These are phyloP conservation scores for Phanerodontia chrysosporium DNA, from an alignment of 768 basidiomycete genomes.

Conservation along the genomic window DNA sequence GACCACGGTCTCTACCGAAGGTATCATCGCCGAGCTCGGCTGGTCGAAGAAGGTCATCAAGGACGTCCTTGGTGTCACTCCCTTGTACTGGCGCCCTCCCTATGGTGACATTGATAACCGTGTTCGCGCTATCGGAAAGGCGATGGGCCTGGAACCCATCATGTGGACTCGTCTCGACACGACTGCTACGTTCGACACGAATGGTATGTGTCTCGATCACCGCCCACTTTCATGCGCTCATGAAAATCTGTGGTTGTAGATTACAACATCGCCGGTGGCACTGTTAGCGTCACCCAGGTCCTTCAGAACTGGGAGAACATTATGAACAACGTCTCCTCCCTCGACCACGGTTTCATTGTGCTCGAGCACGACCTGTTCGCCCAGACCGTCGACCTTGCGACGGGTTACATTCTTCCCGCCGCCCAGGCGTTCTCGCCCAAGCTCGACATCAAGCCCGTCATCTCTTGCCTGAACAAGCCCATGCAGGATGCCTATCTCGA, in stretches of 20 bases:
- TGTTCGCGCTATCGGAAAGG: conserved; percentile 76
- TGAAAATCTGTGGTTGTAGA: no score
- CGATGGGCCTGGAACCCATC: conserved; percentile 82
- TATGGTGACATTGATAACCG: conserved; percentile 84
- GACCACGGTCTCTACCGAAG: conserved; percentile 72
- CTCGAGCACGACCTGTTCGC: conserved; percentile 86
- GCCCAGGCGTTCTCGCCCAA: conserved; percentile 61
- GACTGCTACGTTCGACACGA: conserved; percentile 65
- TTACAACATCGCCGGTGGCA: conserved; percentile 74
- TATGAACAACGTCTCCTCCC: conserved; percentile 51
- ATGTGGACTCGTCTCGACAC: conserved; percentile 77
- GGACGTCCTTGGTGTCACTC: conserved; percentile 75
- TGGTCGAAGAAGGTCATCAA: conserved; percentile 85
- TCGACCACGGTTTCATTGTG: conserved; percentile 79
- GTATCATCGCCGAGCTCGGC: conserved; percentile 84
- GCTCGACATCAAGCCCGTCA: conserved; percentile 71
- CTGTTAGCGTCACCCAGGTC: conserved; percentile 52
- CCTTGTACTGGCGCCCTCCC: conserved; percentile 77
- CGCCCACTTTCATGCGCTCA: no score
- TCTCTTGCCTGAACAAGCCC: conserved; percentile 57
- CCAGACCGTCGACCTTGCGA: conserved; percentile 80
- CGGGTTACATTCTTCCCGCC: conserved; percentile 81
- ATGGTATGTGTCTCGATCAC: conserved; percentile 37
- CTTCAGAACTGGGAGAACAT: conserved; percentile 72
- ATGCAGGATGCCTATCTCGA: conserved; percentile 74